Base-by-base conservation (phyloP, 2,329 filamentous ascomycete species). In the Coniochaeta ligniaria region DNA sequence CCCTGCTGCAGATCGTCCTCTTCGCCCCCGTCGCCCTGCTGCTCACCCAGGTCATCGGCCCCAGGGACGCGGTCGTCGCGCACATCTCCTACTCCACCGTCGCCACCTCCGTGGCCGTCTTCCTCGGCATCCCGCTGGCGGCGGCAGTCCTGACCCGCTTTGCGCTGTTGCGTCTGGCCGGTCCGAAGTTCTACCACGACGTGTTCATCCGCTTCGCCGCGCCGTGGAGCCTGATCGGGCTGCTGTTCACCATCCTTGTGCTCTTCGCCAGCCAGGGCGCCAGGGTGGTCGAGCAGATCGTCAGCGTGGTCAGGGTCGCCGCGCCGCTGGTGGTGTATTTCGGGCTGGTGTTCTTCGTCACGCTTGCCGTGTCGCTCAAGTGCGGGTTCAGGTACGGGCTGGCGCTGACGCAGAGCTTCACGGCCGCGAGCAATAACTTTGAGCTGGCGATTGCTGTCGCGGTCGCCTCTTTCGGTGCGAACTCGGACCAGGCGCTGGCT, bases 391-490 rank as follows among this genome's bases (percentile, higher is more conserved):
- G 57, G n/a, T 66, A 66, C 33, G 56, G 41, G 31, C 62, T 62
- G 43, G 43, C 43, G 20, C 43, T 83, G 12, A 93, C 91, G 1
- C 91, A 96, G 74, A 92, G 90, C 69, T 95, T 96, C 68, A 96
- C 91, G 0, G 92, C 91, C 0, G 90, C 91, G 1, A 96, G 92
- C 71, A 96, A 96, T 70, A 96, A 96, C 71, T 96, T 96, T 69
- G 92, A 96, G 76, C 77, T 96, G 28, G 91, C 92, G 0, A 96
- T 96, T 74, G 92, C 92, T 0, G 92, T 96, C 0, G 90, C 90
- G 0, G 87, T 96, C 3, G 89, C 92, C 0, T 88, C 88, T 0
- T 96, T 89, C 73, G 92, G 92, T 0, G 81, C 88, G 0, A 77
- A 89, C 47, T 94, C 90, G 67, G 85, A 92, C 58, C 87, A 96